Evolutionary conservation across 495 filamentous ascomycete genomes (phyloP).

Genomic region (Xylona heveae): DNA sequence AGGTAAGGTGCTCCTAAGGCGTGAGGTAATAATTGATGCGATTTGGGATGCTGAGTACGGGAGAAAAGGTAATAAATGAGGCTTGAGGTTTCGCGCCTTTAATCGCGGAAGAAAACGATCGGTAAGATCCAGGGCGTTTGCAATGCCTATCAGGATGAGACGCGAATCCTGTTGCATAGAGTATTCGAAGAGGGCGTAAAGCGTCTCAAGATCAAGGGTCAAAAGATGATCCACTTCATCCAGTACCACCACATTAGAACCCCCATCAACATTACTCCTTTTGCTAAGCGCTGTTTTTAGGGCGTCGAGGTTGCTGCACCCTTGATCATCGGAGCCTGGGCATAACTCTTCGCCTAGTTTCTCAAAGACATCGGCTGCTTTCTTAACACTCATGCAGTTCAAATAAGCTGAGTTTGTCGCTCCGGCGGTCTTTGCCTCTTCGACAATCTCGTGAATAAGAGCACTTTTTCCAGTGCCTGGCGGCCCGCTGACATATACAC

Average conservation of each 20-base stretch:
- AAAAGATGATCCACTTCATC: conserved; percentile 94
- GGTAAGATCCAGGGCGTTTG: conserved; percentile 88
- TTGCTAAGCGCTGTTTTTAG: conserved; percentile 43
- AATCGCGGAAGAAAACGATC: conserved; percentile 87
- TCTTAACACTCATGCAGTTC: conserved; percentile 93
- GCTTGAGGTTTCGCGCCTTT: conserved; percentile 79
- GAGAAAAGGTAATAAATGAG: conserved; percentile 73
- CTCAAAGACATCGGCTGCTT: conserved; percentile 57
- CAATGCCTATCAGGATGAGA: conserved; percentile 76
- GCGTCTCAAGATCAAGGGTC: conserved; percentile 59
- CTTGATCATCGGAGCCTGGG: conserved; percentile 18
- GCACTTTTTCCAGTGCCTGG: conserved; percentile 96
- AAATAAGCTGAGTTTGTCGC: conserved; percentile 49
- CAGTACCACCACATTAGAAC: conserved; percentile 55
- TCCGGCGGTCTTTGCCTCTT: conserved; percentile 35
- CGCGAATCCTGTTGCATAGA: conserved; percentile 57
- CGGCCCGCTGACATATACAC: conserved; percentile 86
- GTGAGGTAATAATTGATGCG: conserved; percentile 61
- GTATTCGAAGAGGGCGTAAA: conserved; percentile 89
- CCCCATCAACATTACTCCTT: conserved; percentile 24
- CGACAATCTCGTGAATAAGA: conserved; percentile 50
- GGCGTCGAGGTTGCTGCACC: conserved; percentile 1
- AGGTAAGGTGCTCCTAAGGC: conserved; percentile 49
- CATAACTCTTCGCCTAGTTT: conserved; percentile 47
- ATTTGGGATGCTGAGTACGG: conserved; percentile 88